Evolutionary conservation across 176 grass and related monocot genomes (phyloP), one percentile per base, ranked within the genome.

Genomic region (Dactylis glomerata): DNA sequence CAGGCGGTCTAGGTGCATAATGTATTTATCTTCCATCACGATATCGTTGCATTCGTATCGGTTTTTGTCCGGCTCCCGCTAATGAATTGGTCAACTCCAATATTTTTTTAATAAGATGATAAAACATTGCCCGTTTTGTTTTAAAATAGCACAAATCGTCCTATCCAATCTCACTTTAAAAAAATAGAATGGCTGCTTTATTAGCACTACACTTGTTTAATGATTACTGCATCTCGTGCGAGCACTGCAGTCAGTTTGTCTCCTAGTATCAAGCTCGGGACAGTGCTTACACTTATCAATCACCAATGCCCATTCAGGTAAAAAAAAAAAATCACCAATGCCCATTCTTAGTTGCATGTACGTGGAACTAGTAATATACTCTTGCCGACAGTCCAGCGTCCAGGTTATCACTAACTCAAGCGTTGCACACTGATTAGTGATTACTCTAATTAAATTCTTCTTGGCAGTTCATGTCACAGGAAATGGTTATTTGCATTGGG

Each of bases 271-370:
- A 54, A 13, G 57, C 11, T 82, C 23, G 56, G 44, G 68, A 11
- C 78, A 75, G 17, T 68, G 59, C 6, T n/a, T 30, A 16, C 8
- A 17, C 59, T 16, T 9, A 19, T 63, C 16, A 31, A 10, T 47
- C n/a, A 73, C 50, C 54, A 38, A 64, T 74, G 68, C 27, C 23
- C 47, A 42, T 61, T 78, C 80, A 38, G 37, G 4, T 38, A 38
- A 38, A 1, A 38, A 38, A 38, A 38, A 38, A 38, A 38, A 38
- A 5, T 41, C 5, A n/a, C n/a, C n/a, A n/a, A 61, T 72, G 66
- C 36, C n/a, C 45, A 42, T 61, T 78, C 80, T 69, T 77, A 79
- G 81, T 79, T 54, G 75, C 75, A 74, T 27, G 75, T 64, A 84
- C 30, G 67, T 84, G 81, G 75, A 72, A 33, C 44, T 81, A 76